These are phyloP conservation scores for Xylaria curta DNA, from an alignment of 495 filamentous ascomycete species.

Conservation along the genomic window DNA sequence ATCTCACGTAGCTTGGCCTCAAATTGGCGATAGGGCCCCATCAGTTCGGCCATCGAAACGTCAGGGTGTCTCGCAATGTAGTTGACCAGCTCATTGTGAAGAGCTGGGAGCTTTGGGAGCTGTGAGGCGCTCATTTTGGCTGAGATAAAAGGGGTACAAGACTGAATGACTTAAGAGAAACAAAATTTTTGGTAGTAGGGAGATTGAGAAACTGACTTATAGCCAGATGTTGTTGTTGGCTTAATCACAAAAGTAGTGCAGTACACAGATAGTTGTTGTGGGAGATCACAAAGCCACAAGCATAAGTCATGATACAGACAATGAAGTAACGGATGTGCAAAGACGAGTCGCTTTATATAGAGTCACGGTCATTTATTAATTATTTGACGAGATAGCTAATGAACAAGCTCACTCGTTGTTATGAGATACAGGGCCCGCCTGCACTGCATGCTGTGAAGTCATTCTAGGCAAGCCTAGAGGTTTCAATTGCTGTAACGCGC, in stretches of 20 bases:
- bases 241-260: background rate
- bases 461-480: background rate
- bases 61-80: constrained; percentile 58
- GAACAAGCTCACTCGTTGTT: background rate
- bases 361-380: background rate
- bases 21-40: constrained; percentile 71
- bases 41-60: constrained; percentile 60
- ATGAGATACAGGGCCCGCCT: background rate
- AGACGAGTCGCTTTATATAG: constrained; percentile 12
- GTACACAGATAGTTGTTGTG: background rate
- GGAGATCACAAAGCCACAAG: constrained; percentile 11
- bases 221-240: background rate
- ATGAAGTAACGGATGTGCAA: background rate
- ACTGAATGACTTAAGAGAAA: background rate
- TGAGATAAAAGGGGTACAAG: background rate
- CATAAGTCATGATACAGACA: background rate
- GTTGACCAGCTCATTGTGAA: constrained; percentile 50
- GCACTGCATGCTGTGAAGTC: background rate
- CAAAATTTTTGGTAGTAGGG: background rate
- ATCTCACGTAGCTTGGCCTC: constrained; percentile 71
- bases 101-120: constrained; percentile 53
- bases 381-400: background rate
- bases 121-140: constrained; percentile 43
- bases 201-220: background rate
- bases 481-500: background rate